phyloP scores from a whole-genome alignment of 257 asterid genomes.

The Capsicum baccatum region DNA sequence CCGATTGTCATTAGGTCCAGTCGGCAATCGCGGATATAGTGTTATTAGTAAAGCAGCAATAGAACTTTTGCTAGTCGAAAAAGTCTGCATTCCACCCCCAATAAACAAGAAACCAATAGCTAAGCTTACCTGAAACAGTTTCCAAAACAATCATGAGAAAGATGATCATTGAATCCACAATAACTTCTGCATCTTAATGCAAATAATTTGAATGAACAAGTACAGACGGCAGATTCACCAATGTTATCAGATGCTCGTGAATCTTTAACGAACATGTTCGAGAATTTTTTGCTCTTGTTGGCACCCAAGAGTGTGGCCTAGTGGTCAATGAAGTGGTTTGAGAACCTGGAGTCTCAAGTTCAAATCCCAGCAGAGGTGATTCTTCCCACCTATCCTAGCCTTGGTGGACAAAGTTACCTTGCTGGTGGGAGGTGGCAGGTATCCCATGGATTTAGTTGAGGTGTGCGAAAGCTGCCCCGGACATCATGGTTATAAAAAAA shows the following conservation, averaged over 20 bases:
- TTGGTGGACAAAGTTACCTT: too few relatives aligned
- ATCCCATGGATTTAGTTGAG: too few relatives aligned
- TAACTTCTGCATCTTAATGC: constrained; percentile 13
- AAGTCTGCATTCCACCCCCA: constrained; percentile 96
- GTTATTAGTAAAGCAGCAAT: constrained; percentile 88
- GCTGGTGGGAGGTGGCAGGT: too few relatives aligned
- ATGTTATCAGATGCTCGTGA: neutral
- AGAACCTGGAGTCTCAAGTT: too few relatives aligned
- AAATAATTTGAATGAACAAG: constrained; percentile 16
- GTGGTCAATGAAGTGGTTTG: too few relatives aligned
- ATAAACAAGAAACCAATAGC: constrained; percentile 93
- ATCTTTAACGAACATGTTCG: neutral
- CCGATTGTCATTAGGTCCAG: constrained; percentile 96
- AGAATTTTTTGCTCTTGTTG: neutral
- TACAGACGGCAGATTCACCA: neutral
- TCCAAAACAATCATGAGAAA: constrained; percentile 13
- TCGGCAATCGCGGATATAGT: constrained; percentile 91
- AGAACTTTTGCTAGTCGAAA: constrained; percentile 90
- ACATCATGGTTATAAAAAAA: too few relatives aligned
- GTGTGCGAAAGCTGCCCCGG: too few relatives aligned
- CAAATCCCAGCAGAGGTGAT: too few relatives aligned
- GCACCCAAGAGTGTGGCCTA: too few relatives aligned
- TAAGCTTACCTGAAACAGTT: constrained; percentile 73
- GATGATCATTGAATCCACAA: neutral
- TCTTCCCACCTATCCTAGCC: too few relatives aligned